phyloP scores from a whole-genome alignment of 1,284 basidiomycete genomes.

The Leccinum subfulvum region DNA sequence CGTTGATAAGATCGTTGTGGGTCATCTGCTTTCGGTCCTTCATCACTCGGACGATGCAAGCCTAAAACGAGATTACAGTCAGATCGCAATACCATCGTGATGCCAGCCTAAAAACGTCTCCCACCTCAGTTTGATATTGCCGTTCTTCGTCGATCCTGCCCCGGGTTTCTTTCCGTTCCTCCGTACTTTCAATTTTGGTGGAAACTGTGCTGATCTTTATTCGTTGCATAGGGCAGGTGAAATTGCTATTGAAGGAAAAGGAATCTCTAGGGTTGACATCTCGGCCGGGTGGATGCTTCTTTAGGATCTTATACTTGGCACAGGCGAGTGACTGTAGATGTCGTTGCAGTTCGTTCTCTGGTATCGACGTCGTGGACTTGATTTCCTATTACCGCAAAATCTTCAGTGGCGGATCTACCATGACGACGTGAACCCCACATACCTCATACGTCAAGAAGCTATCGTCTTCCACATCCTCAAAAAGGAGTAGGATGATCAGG shows the following conservation, averaged over 20 bases:
- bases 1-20: conserved; percentile 89
- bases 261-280: conserved; percentile 76
- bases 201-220: conserved; percentile 95
- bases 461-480: conserved; percentile 70
- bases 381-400: conserved; percentile 52
- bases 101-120: conserved; percentile 1
- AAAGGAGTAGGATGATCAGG: conserved; percentile 85
- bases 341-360: conserved; percentile 80
- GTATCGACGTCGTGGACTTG: conserved; percentile 69
- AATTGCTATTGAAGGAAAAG: conserved; percentile 88
- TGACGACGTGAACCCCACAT: conserved; percentile 16
- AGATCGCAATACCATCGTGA: conserved; percentile 3
- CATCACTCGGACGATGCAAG: conserved; percentile 97
- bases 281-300: conserved; percentile 86
- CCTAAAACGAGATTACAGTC: conserved; percentile 46
- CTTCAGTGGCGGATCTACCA: conserved; percentile 1
- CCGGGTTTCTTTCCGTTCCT: conserved; percentile 90
- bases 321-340: conserved; percentile 96
- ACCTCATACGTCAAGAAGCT: conserved; percentile 77
- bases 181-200: conserved; percentile 79
- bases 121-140: conserved; percentile 85
- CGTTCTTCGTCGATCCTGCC: conserved; percentile 93
- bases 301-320: conserved; percentile 92
- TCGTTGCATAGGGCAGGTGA: conserved; percentile 79
- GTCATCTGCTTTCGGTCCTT: conserved; percentile 90